Evolutionary conservation across 1,139 yeast species (phyloP), one percentile per base, ranked within the genome.

Genomic region (Dujonia santamariae): DNA sequence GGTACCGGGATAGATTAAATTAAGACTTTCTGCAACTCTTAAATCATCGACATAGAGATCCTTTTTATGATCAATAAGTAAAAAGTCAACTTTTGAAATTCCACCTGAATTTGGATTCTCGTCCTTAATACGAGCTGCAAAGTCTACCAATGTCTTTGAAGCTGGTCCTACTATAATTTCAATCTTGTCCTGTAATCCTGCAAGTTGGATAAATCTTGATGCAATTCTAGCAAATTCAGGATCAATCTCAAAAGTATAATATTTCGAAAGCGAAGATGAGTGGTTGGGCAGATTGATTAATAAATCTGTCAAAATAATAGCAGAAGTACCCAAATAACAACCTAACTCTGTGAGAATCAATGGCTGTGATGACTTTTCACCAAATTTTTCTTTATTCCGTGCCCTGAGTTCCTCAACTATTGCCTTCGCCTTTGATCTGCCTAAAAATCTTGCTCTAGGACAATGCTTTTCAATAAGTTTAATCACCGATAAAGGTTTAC

Each of bases 21-120:
- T 60, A 28, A 67, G 41, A 0, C 71, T 47, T 41, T 72, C 78
- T 32, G 69, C 44, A 2, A 67, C 58, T 26, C 75, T 47, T 26
- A 71, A 50, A 41, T 72, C 76, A 1, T 73, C 65, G 7, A 67
- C 57, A 39, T 69, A 72, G 28, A 48, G 34, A 16, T 54, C 56
- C 40, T 65, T 63, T 47, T 55, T 53, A 42, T 71, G 77, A 45
- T 72, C 74, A 35, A 72, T 55, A 39, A 71, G 63, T 2, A 66
- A 46, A 30, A 69, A 52, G 36, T 67, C 74, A 11, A 60, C 45
- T 0, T 56, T 43, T 4, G 39, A 38, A 23, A 42, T 40, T 13
- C 35, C 18, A 6, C 37, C 26, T 12, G 29, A 26, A 5, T 37
- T 36, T 21, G 57, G 40, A 9, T 39, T 31, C 4, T 24, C 20